phyloP scores from a whole-genome alignment of 2,329 filamentous ascomycete species.

The Fusarium compactum region DNA sequence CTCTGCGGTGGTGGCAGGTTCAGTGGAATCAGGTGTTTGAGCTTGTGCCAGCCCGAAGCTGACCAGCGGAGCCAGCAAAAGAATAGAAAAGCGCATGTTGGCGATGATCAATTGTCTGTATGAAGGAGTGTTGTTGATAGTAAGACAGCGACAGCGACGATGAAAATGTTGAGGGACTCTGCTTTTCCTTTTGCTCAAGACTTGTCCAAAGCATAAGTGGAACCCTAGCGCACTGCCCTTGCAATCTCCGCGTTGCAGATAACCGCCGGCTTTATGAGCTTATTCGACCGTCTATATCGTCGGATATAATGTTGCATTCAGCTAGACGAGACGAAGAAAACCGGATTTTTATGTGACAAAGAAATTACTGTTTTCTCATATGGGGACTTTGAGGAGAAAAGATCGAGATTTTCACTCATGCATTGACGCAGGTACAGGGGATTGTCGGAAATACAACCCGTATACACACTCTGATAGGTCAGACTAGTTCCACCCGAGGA shows the following conservation, averaged over 20 bases:
- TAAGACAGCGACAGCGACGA: neutral
- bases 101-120: neutral
- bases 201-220: slow-evolving; percentile 17
- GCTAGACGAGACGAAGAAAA: slow-evolving; percentile 6
- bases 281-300: slow-evolving; percentile 11
- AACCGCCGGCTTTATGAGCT: slow-evolving; percentile 1
- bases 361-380: slow-evolving; percentile 16
- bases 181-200: slow-evolving; percentile 2
- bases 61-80: slow-evolving; percentile 17
- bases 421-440: slow-evolving; percentile 24
- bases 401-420: slow-evolving; percentile 26
- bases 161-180: neutral
- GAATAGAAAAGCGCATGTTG: slow-evolving; percentile 23
- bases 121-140: neutral
- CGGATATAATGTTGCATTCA: neutral
- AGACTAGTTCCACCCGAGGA: neutral
- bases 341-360: slow-evolving; percentile 2
- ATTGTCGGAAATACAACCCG: slow-evolving; percentile 3
- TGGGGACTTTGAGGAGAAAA: neutral
- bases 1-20: slow-evolving; percentile 20
- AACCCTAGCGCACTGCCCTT: slow-evolving; percentile 1
- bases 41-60: slow-evolving; percentile 12
- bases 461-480: neutral
- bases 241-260: slow-evolving; percentile 9
- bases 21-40: slow-evolving; percentile 29